Base-by-base conservation (phyloP, 2,329 filamentous ascomycete genomes). In the Penicillium sp. region DNA sequence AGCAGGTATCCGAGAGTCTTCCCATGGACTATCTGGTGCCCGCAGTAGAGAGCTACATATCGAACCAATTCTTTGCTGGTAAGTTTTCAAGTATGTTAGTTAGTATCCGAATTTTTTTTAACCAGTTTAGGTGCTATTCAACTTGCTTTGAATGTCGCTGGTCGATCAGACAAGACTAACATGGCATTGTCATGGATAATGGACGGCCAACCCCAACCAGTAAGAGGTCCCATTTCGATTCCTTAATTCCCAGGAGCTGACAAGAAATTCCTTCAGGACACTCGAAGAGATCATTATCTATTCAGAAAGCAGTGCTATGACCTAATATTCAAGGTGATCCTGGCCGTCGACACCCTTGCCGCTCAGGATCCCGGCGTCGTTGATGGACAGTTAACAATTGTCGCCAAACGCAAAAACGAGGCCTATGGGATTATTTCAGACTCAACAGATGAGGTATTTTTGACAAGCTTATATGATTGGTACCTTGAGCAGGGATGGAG, bases 401-500 rank as follows among this genome's bases (percentile, higher is more conserved):
- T 91, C 21, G 88, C 89, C 2, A 93, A 89, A 51, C 92, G 95
- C 76, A 87, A 91, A 66, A 86, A 88, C 54, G 94, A 99, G 79
- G 94, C 95, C 0, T 97, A 98, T 77, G 87, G 89, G 49, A 91
- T 97, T 2, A 93, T 99, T 69, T 92, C 96, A 73, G 86, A 86
- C 62, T 96, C 94, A 0, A 86, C 90, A 15, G 95, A 99, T 68
- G 92, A 97, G 72, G 91, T 97, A 5, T 99, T 99, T 81, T 90
- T 98, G 75, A 96, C 92, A 64, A 92, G 92, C 70, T 84, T 99
- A n/a, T 99, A 97, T 75, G 93, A 97, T 71, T 99, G 95, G 94
- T 99, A 99, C 77, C 88, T 98, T 67, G 80, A 85, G 58, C 89
- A 93, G 74, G 90, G 91, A 19, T 93, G 91, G 88, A 90, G 88